These are phyloP conservation scores for Moelleriella libera DNA, from an alignment of 2,329 filamentous ascomycete species.

Conservation along the genomic window DNA sequence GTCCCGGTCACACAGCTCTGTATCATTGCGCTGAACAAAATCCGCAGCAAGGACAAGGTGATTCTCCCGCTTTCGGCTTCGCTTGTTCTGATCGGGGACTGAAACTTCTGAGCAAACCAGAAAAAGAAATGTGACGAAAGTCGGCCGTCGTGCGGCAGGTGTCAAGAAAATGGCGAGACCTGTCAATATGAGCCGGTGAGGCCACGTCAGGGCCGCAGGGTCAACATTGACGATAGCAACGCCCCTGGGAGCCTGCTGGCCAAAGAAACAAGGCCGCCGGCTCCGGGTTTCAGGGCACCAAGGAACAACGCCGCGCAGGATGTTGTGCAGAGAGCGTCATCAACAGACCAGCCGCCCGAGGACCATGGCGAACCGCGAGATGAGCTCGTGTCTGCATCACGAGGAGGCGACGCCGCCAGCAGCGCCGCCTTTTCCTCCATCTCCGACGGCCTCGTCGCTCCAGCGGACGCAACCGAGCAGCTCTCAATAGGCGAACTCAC, in stretches of 20 bases:
- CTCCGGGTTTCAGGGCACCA: background rate
- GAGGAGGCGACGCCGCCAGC: too few relatives aligned
- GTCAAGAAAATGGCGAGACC: slow-evolving; percentile 30
- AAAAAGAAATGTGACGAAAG: slow-evolving; percentile 45
- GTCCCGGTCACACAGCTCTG: background rate
- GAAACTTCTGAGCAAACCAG: slow-evolving; percentile 13
- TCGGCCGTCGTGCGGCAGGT: slow-evolving; percentile 35
- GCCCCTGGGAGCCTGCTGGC: background rate
- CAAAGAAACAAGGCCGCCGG: background rate
- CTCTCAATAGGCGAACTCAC: too few relatives aligned
- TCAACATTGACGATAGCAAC: slow-evolving; percentile 8
- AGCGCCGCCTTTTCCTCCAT: too few relatives aligned
- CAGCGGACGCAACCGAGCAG: too few relatives aligned
- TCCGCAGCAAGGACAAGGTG: slow-evolving; percentile 40
- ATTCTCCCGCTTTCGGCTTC: background rate
- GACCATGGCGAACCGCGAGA: too few relatives aligned
- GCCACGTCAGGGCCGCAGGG: slow-evolving; percentile 23
- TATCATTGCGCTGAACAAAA: slow-evolving; percentile 3
- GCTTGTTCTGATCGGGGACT: background rate
- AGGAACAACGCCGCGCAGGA: background rate
- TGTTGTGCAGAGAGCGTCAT: too few relatives aligned
- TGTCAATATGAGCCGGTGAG: slow-evolving; percentile 35
- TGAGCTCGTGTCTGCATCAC: too few relatives aligned
- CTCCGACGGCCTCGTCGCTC: too few relatives aligned
- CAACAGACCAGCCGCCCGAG: too few relatives aligned